These are phyloP conservation scores for Blumeria graminis DNA, from an alignment of 2,329 filamentous ascomycete genomes.

Conservation along the genomic window DNA sequence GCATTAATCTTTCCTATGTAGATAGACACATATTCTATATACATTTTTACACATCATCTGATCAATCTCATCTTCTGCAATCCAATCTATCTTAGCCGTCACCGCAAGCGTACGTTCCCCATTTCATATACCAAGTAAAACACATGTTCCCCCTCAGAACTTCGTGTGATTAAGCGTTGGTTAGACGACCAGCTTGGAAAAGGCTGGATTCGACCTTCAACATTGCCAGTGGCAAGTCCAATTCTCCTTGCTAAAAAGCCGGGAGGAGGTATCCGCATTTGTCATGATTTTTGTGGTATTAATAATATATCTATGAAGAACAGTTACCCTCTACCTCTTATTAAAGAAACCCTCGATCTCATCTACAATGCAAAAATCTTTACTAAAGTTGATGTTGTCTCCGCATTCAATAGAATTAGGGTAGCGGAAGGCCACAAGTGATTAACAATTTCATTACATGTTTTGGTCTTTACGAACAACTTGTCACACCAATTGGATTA, in stretches of 20 bases:
- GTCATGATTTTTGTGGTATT: not conserved
- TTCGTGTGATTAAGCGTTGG: not conserved
- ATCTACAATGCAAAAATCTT: not conserved
- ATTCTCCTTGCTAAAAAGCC: not conserved
- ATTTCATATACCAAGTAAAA: too few relatives aligned
- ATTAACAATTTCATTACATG: not conserved
- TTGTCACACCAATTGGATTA: not conserved
- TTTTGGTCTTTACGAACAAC: not conserved
- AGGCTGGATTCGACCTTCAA: not conserved
- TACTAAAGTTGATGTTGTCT: not conserved
- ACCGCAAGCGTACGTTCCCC: too few relatives aligned
- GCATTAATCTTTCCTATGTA: too few relatives aligned
- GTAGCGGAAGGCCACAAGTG: not conserved
- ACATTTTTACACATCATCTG: too few relatives aligned
- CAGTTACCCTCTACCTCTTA: not conserved
- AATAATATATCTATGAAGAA: not conserved
- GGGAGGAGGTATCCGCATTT: not conserved
- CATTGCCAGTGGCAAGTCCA: not conserved
- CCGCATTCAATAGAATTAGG: not conserved
- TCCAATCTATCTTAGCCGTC: too few relatives aligned
- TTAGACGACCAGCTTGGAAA: not conserved
- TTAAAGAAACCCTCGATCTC: not conserved
- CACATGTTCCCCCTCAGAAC: not conserved
- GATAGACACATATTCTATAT: too few relatives aligned
- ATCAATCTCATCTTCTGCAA: too few relatives aligned